A percentile compares a stretch with the other conserved stretches of the same genome.
These are phyloP conservation scores for Melaleuca quinquenervia DNA, from an alignment of 345 rosid species.

Conservation along the genomic window DNA sequence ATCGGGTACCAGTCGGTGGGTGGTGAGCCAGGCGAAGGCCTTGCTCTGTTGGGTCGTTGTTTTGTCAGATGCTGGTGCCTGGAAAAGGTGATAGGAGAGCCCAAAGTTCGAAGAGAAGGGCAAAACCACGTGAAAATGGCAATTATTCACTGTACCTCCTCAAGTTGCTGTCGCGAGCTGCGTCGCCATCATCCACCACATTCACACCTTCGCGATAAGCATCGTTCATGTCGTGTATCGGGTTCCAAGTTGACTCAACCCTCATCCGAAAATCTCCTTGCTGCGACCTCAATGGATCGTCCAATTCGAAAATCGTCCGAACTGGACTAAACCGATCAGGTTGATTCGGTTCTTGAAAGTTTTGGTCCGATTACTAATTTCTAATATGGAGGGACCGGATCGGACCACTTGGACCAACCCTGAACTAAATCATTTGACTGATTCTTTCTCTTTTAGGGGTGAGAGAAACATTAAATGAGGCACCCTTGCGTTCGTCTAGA, in stretches of 20 bases:
- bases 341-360: no score
- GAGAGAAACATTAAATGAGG: neutral
- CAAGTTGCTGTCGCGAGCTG: neutral
- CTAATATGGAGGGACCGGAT: no score
- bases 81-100: neutral
- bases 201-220: neutral
- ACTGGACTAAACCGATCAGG: no score
- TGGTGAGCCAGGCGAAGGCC: neutral
- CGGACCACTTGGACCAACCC: no score
- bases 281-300: neutral
- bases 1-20: neutral
- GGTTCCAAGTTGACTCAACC: neutral
- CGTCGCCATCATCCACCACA: neutral
- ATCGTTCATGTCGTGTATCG: neutral
- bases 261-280: neutral
- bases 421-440: no score
- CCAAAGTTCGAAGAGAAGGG: neutral
- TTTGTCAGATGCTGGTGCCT: neutral
- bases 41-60: neutral
- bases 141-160: neutral
- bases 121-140: conserved; percentile 3
- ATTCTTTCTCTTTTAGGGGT: no score
- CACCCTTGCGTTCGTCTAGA: conserved; percentile 86
- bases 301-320: no score
- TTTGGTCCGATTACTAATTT: no score